Evolutionary conservation across 2,329 filamentous ascomycete species (phyloP).

Genomic region (Talaromyces albobiverticillius): DNA sequence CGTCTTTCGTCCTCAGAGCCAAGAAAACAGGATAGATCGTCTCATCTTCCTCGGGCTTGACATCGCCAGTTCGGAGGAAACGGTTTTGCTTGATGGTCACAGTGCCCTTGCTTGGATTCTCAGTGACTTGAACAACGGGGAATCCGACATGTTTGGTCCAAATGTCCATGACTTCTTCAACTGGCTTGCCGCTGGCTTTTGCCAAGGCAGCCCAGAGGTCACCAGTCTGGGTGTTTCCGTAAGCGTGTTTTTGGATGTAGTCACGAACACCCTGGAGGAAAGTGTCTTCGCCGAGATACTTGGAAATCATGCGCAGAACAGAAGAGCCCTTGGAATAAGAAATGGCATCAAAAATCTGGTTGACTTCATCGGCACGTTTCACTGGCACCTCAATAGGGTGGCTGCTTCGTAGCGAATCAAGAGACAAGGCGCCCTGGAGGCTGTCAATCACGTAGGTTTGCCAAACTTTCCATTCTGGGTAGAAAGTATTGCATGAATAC

Average conservation of each 20-base stretch:
- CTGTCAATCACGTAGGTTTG: conserved; percentile 92
- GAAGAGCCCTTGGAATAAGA: conserved; percentile 97
- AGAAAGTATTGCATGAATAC: conserved; percentile 93
- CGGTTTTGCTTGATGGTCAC: conserved; percentile 93
- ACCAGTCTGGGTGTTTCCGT: conserved; percentile 85
- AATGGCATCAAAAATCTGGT: conserved; percentile 97
- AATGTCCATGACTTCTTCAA: conserved; percentile 86
- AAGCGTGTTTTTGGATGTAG: conserved; percentile 96
- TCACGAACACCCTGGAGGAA: conserved; percentile 89
- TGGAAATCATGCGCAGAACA: conserved; percentile 95
- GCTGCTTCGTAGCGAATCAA: conserved; percentile 90
- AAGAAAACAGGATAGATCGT: conserved; percentile 88
- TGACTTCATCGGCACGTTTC: conserved; percentile 92
- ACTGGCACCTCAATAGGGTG: conserved; percentile 96
- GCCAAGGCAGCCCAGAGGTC: conserved; percentile 88
- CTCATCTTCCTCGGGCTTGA: conserved; percentile 87
- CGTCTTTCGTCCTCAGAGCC: conserved; percentile 78
- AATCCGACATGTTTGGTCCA: conserved; percentile 98
- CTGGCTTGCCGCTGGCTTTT: conserved; percentile 85
- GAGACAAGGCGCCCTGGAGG: conserved; percentile 77
- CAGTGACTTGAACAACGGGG: conserved; percentile 83
- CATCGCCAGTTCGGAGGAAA: conserved; percentile 87
- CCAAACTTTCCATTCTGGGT: conserved; percentile 98
- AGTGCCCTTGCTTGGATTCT: conserved; percentile 65
- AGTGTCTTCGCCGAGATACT: conserved; percentile 84